These are phyloP conservation scores for Talaromyces atroroseus DNA, from an alignment of 2,329 filamentous ascomycete genomes.

Conservation along the genomic window DNA sequence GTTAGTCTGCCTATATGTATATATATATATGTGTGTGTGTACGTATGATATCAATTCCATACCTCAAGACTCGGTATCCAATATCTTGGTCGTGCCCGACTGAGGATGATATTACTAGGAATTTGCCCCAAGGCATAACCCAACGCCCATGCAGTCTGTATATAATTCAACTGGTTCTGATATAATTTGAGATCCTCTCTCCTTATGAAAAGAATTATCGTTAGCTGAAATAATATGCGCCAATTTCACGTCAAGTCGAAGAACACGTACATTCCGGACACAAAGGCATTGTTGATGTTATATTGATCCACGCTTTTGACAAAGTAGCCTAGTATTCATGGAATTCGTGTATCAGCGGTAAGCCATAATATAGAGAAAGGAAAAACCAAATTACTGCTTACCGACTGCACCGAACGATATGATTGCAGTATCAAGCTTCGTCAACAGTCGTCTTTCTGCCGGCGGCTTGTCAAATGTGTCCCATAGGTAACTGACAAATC, in stretches of 20 bases:
- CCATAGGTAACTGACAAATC: slow-evolving; percentile 49
- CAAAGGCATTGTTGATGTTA: slow-evolving; percentile 45
- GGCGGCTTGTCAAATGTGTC: slow-evolving; percentile 50
- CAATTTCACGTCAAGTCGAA: not conserved
- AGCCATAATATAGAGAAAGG: not conserved
- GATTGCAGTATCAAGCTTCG: slow-evolving; percentile 46
- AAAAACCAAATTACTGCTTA: slow-evolving; percentile 14
- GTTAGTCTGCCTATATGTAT: not conserved
- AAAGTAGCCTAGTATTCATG: slow-evolving; percentile 38
- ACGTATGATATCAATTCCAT: not conserved
- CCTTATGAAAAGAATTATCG: slow-evolving; percentile 22
- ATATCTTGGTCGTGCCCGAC: slow-evolving; percentile 42
- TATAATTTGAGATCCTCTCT: slow-evolving; percentile 50
- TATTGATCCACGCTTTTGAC: slow-evolving; percentile 46
- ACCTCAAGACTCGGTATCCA: slow-evolving; percentile 48
- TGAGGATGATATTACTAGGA: slow-evolving; percentile 50
- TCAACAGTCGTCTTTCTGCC: slow-evolving; percentile 45
- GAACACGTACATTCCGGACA: slow-evolving; percentile 40
- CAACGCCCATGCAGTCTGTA: slow-evolving; percentile 54
- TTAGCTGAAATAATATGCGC: not conserved
- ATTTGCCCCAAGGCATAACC: slow-evolving; percentile 55
- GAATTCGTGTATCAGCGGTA: not conserved
- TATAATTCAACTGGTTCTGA: slow-evolving; percentile 52
- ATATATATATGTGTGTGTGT: not conserved
- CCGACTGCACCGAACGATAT: slow-evolving; percentile 44